phyloP scores from a whole-genome alignment of 2,329 filamentous ascomycete genomes.

The Aureobasidium namibiae region DNA sequence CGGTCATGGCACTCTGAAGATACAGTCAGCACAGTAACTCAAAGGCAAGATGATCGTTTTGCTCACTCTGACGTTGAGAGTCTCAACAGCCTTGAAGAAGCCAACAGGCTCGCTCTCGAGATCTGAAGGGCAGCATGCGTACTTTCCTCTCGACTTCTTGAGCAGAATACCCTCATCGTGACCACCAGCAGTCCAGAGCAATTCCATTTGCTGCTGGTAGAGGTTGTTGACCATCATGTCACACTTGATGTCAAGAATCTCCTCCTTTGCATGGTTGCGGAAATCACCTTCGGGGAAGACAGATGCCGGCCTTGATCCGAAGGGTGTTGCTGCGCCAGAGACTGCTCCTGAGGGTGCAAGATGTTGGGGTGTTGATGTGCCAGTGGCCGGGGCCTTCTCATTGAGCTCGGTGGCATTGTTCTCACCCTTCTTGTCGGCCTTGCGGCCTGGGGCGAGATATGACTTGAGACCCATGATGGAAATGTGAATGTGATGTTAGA shows the following conservation, averaged over 20 bases:
- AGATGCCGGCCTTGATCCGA: constrained; percentile 27
- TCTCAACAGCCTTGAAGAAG: constrained; percentile 42
- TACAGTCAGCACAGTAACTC: background rate
- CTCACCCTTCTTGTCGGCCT: constrained; percentile 8
- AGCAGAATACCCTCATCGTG: constrained; percentile 48
- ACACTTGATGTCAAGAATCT: constrained; percentile 46
- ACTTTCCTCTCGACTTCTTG: constrained; percentile 44
- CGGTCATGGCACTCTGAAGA: constrained; percentile 55
- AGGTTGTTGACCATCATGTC: constrained; percentile 59
- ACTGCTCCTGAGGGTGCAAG: background rate
- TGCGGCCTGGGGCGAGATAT: constrained; percentile 16
- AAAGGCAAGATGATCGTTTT: background rate
- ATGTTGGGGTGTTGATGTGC: constrained; percentile 9
- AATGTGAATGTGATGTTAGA: background rate
- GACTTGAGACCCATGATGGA: constrained; percentile 15
- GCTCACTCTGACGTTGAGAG: constrained; percentile 48
- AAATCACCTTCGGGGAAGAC: constrained; percentile 28
- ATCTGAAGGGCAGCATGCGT: constrained; percentile 43
- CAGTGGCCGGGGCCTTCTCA: constrained; percentile 5
- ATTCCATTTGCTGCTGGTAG: constrained; percentile 53
- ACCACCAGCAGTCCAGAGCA: constrained; percentile 40
- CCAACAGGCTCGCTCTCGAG: constrained; percentile 38
- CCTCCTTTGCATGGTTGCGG: constrained; percentile 34
- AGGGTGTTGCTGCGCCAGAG: constrained; percentile 16
- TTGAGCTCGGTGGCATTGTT: background rate